phyloP scores from a whole-genome alignment of 2,329 filamentous ascomycete species.

The Alternaria solani region DNA sequence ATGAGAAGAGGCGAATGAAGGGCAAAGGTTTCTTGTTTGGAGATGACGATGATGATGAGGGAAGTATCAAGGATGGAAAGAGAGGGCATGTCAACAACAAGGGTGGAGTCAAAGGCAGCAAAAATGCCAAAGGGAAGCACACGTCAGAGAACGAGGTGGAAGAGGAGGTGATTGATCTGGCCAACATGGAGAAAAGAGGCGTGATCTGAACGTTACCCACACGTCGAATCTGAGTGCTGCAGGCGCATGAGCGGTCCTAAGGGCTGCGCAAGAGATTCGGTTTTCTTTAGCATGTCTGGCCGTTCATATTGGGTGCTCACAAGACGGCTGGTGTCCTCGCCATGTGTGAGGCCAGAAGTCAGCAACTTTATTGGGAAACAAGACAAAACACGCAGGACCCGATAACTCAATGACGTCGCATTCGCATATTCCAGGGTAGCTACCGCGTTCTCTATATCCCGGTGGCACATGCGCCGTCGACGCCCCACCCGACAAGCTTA shows the following conservation, averaged over 20 bases:
- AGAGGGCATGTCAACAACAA: constrained; percentile 35
- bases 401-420: neutral
- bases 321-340: neutral
- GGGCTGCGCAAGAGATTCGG: constrained; percentile 5
- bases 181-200: constrained; percentile 45
- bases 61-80: constrained; percentile 25
- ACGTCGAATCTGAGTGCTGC: neutral
- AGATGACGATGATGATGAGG: constrained; percentile 50
- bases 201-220: constrained; percentile 27
- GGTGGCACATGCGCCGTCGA: constrained; percentile 8
- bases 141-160: constrained; percentile 38
- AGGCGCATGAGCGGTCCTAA: neutral
- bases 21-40: constrained; percentile 53
- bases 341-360: neutral
- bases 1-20: constrained; percentile 48
- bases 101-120: constrained; percentile 21
- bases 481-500: constrained; percentile 12
- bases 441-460: neutral
- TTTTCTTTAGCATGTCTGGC: neutral
- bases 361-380: neutral
- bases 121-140: constrained; percentile 33
- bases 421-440: neutral
- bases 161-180: constrained; percentile 50
- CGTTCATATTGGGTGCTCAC: constrained; percentile 1
- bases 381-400: neutral